Percentiles rank a stretch among this genome's conserved stretches.
Evolutionary conservation across 192 early-diverging fungal genomes (phyloP).

Genomic region (Podila minutissima): DNA sequence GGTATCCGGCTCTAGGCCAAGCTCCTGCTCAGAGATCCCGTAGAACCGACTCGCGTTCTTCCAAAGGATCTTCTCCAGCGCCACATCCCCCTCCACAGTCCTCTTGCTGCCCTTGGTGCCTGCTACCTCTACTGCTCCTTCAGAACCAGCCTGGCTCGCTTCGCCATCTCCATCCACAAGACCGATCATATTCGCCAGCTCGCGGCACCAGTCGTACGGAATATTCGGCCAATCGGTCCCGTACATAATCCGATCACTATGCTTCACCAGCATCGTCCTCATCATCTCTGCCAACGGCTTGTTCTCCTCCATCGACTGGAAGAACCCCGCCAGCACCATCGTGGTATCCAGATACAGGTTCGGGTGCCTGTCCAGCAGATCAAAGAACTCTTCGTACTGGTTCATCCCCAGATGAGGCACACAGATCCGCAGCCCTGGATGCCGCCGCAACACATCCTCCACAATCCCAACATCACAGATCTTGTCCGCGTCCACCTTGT

Average conservation of each 20-base stretch:
- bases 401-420: constrained; percentile 54
- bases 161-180: constrained; percentile 41
- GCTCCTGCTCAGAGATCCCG: constrained; percentile 27
- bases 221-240: constrained; percentile 55
- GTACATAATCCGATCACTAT: constrained; percentile 46
- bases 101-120: not conserved
- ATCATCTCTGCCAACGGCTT: constrained; percentile 20
- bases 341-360: constrained; percentile 56
- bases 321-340: constrained; percentile 37
- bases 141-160: not conserved
- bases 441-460: constrained; percentile 44
- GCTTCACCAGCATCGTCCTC: constrained; percentile 26
- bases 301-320: constrained; percentile 23
- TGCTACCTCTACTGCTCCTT: not conserved
- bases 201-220: constrained; percentile 49
- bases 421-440: constrained; percentile 37
- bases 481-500: constrained; percentile 50
- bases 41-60: constrained; percentile 44
- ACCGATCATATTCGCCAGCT: constrained; percentile 42
- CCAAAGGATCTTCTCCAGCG: constrained; percentile 44
- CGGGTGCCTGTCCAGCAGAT: constrained; percentile 37
- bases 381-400: constrained; percentile 50
- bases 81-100: constrained; percentile 17
- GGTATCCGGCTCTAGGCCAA: constrained; percentile 6
- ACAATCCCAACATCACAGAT: constrained; percentile 48